Percentiles rank a stretch among this genome's conserved stretches.
Conservation (phyloP, 192 early-diverging fungal species). For the Coemansia sp. region DNA sequence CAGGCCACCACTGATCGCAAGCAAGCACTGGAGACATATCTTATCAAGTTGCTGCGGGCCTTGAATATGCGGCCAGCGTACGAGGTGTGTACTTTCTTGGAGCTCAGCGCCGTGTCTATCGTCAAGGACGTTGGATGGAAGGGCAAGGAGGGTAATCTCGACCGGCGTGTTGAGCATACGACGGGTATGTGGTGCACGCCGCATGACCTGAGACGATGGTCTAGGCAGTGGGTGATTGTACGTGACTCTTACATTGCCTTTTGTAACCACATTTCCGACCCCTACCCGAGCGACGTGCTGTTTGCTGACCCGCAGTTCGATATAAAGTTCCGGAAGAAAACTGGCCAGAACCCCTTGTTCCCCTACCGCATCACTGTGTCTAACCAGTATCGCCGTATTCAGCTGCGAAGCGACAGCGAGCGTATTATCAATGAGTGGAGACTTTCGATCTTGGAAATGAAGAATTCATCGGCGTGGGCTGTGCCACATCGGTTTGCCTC, state of each 20-base stretch:
- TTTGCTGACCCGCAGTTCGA: conserved; percentile 56
- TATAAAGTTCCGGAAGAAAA: conserved; percentile 52
- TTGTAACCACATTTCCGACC: conserved; percentile 53
- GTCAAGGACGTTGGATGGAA: conserved; percentile 82
- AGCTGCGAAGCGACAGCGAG: conserved; percentile 67
- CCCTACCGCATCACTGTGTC: conserved; percentile 62
- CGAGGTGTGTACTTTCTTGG: conserved; percentile 76
- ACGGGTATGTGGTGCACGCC: conserved; percentile 51
- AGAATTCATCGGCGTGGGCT: conserved; percentile 64
- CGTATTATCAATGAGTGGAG: conserved; percentile 71
- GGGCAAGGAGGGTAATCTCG: conserved; percentile 77
- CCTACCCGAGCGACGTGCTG: conserved; percentile 55
- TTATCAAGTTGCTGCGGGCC: conserved; percentile 59
- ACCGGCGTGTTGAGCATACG: conserved; percentile 62
- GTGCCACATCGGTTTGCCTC: conserved; percentile 65
- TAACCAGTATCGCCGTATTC: conserved; percentile 65
- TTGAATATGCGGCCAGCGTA: conserved; percentile 65
- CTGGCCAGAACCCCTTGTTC: conserved; percentile 57
- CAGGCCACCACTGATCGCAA: conserved; percentile 55
- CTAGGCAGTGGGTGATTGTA: conserved; percentile 69
- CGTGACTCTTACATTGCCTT: conserved; percentile 68
- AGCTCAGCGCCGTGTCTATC: conserved; percentile 70
- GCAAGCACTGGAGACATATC: conserved; percentile 64
- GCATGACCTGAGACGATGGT: conserved; percentile 59
- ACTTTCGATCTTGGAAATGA: conserved; percentile 61